These are phyloP conservation scores for Claviceps spartinae DNA, from an alignment of 2,329 filamentous ascomycete species.

Conservation along the genomic window DNA sequence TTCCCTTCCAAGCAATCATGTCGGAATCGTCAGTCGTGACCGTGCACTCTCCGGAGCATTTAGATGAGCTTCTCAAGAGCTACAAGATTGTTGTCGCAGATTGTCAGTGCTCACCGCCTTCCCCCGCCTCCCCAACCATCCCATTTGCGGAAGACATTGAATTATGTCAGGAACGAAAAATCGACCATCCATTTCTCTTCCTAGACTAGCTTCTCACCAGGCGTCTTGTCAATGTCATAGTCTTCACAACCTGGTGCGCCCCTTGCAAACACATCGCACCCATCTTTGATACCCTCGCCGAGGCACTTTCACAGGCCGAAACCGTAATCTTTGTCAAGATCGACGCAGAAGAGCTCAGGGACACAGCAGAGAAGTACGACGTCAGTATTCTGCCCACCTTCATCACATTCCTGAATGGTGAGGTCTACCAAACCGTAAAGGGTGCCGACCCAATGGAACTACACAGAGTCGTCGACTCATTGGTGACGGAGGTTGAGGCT, in stretches of 20 bases:
- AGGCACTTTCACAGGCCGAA: slow-evolving; percentile 54
- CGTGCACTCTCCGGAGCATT: slow-evolving; percentile 43
- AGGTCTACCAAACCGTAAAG: slow-evolving; percentile 52
- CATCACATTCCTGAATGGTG: slow-evolving; percentile 66
- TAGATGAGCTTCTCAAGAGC: slow-evolving; percentile 52
- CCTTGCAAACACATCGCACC: slow-evolving; percentile 78
- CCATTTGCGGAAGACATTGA: too few relatives aligned
- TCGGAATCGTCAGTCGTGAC: slow-evolving; percentile 14
- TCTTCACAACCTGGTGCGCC: slow-evolving; percentile 78
- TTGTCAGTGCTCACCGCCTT: slow-evolving; percentile 46
- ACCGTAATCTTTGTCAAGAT: slow-evolving; percentile 76
- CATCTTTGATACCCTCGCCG: slow-evolving; percentile 64
- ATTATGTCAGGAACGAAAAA: too few relatives aligned
- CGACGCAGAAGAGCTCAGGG: slow-evolving; percentile 64
- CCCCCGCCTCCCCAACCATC: background rate
- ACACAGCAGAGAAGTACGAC: slow-evolving; percentile 59
- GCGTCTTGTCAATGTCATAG: slow-evolving; percentile 27
- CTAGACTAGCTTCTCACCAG: slow-evolving; percentile 7
- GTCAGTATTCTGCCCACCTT: slow-evolving; percentile 81
- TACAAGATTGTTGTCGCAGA: slow-evolving; percentile 76
- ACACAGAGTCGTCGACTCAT: slow-evolving; percentile 54
- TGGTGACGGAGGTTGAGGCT: slow-evolving; percentile 49
- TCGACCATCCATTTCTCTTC: background rate
- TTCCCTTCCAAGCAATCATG: slow-evolving; percentile 12
- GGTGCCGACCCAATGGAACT: slow-evolving; percentile 64